Evolutionary conservation across 495 filamentous ascomycete species (phyloP), one percentile per base, ranked within the genome.

Genomic region (Neohortaea acidophila): DNA sequence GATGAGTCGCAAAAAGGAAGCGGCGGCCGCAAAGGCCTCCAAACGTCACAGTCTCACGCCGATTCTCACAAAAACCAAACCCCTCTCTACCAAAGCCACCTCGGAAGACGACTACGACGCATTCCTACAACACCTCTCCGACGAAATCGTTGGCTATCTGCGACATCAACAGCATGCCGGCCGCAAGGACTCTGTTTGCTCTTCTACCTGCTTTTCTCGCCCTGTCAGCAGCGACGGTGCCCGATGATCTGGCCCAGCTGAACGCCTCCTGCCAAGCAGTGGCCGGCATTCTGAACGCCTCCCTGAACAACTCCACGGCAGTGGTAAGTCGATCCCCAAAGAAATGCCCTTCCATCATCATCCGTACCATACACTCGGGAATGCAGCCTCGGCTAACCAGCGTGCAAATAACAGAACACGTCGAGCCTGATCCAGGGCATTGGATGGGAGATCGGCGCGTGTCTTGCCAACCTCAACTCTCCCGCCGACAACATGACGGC

Each of bases 51-150:
- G n/a, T n/a, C n/a, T n/a, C n/a, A n/a, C n/a, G n/a, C n/a, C n/a
- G n/a, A n/a, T n/a, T n/a, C n/a, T n/a, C n/a, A n/a, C n/a, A n/a
- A n/a, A n/a, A n/a, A n/a, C n/a, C n/a, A n/a, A n/a, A n/a, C n/a
- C n/a, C n/a, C n/a, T n/a, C n/a, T n/a, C n/a, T n/a, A n/a, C n/a
- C n/a, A n/a, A n/a, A n/a, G n/a, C n/a, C n/a, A n/a, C n/a, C n/a
- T 21, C 14, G 5, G 5, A 21, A 5, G 8, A 9, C 3, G 3
- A 20, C 15, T 48, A 48, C 45, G 41, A 39, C 21, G 9, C 36
- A 11, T 48, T 48, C 36, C 45, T 48, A 22, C 36, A 44, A 21
- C 28, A 27, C 2, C 10, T 39, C 2, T 43, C 45, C 2, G 25
- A 24, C 7, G 20, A 24, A 4, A 37, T 37, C 21, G 32, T 4